Percentiles rank a stretch among this genome's conserved stretches.
Evolutionary conservation across 2,329 filamentous ascomycete species (phyloP).

Genomic region (Penicillium sp.): DNA sequence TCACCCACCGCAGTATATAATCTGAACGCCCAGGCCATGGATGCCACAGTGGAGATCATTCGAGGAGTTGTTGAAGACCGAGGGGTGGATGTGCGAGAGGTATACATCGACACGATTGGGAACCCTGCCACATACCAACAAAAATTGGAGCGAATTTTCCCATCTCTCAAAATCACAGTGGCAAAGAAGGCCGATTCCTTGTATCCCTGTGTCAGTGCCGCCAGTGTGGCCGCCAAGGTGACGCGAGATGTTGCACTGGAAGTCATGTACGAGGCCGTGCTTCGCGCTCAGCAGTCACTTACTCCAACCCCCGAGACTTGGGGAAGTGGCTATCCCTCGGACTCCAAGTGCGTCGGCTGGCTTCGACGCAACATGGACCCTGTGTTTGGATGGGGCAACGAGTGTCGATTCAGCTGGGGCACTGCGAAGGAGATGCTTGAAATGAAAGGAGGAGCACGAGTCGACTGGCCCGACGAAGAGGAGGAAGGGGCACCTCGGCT

Average conservation of each 20-base stretch:
- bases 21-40: constrained; percentile 92
- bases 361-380: constrained; percentile 84
- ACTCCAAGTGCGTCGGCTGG: constrained; percentile 78
- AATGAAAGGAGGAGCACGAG: constrained; percentile 65
- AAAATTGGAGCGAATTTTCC: constrained; percentile 80
- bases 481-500: constrained; percentile 65
- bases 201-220: constrained; percentile 89
- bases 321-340: constrained; percentile 93
- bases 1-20: constrained; percentile 65
- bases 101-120: constrained; percentile 95
- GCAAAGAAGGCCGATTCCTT: constrained; percentile 90
- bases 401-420: constrained; percentile 94
- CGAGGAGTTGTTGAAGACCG: constrained; percentile 66
- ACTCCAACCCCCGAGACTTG: constrained; percentile 55
- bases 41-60: constrained; percentile 83
- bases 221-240: constrained; percentile 93
- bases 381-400: constrained; percentile 89
- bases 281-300: constrained; percentile 30
- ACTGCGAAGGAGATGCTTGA: constrained; percentile 94
- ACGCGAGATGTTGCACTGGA: constrained; percentile 89
- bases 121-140: constrained; percentile 79
- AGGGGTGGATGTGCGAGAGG: constrained; percentile 80
- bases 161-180: constrained; percentile 70
- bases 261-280: constrained; percentile 64
- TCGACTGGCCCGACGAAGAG: constrained; percentile 81